These are phyloP conservation scores for Ophiocordyceps australis DNA, from an alignment of 2,329 filamentous ascomycete species.

Conservation along the genomic window DNA sequence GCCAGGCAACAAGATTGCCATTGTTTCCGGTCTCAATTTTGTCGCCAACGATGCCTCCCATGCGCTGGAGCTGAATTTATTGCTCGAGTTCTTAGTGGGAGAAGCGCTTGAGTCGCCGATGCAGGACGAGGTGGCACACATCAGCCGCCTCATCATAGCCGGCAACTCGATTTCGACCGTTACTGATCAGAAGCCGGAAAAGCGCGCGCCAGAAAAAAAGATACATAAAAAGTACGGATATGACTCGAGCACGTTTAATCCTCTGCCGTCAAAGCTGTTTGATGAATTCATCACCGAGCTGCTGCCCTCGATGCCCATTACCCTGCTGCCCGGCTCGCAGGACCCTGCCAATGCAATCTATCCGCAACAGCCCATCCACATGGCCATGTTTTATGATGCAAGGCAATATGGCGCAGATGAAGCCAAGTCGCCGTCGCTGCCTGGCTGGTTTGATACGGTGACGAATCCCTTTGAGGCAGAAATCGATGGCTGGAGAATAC, in stretches of 20 bases:
- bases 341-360: conserved; percentile 84
- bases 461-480: conserved; percentile 92
- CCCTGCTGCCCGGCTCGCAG: conserved; percentile 63
- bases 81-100: conserved; percentile 77
- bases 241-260: conserved; percentile 75
- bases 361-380: conserved; percentile 84
- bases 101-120: conserved; percentile 47
- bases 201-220: conserved; percentile 26
- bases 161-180: conserved; percentile 75
- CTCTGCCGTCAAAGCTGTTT: conserved; percentile 64
- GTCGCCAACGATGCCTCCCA: conserved; percentile 56
- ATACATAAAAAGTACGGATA: conserved; percentile 77
- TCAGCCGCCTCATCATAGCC: conserved; percentile 76
- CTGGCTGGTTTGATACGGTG: conserved; percentile 69
- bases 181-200: conserved; percentile 13
- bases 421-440: conserved; percentile 14
- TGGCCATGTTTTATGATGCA: conserved; percentile 71
- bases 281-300: conserved; percentile 69
- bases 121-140: conserved; percentile 43
- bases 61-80: conserved; percentile 54
- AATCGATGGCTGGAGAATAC: conserved; percentile 72
- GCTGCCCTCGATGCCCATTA: conserved; percentile 74
- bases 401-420: conserved; percentile 45
- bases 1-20: conserved; percentile 46
- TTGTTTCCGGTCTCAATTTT: conserved; percentile 78